phyloP scores from a whole-genome alignment of 1,284 basidiomycete genomes.

The Leccinum cinnamomeum region DNA sequence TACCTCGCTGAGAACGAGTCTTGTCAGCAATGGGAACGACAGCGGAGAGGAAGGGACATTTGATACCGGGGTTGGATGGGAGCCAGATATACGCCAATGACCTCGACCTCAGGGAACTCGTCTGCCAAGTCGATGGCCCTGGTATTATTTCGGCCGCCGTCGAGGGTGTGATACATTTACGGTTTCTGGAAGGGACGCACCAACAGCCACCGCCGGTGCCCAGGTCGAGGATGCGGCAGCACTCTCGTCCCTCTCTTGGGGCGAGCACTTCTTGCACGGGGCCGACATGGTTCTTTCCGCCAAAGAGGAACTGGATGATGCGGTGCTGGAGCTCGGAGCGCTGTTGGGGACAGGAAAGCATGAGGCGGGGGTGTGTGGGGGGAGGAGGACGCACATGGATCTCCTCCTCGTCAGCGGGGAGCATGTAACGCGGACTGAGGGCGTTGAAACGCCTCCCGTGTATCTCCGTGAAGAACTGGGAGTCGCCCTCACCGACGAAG shows the following conservation, averaged over 20 bases:
- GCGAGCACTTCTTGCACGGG: conserved; percentile 54
- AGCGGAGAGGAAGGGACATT: conserved; percentile 7
- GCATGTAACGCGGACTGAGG: conserved; percentile 53
- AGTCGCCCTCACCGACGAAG: conserved; percentile 44
- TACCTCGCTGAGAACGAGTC: conserved; percentile 46
- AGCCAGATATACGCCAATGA: conserved; percentile 66
- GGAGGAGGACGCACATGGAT: conserved; percentile 44
- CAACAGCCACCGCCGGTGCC: conserved; percentile 64
- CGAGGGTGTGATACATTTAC: conserved; percentile 9
- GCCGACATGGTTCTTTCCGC: conserved; percentile 60
- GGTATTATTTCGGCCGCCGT: conserved; percentile 5
- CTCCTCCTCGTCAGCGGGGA: conserved; percentile 63
- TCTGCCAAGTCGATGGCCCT: conserved; percentile 70
- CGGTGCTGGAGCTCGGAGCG: conserved; percentile 61
- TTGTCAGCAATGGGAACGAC: conserved; percentile 17
- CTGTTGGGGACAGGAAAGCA: conserved; percentile 34
- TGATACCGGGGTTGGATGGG: conserved; percentile 66
- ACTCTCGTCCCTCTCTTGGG: conserved; percentile 31
- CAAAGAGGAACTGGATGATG: conserved; percentile 63
- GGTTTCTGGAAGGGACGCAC: conserved; percentile 34
- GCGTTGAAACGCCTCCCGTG: conserved; percentile 51
- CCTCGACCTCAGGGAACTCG: conserved; percentile 63
- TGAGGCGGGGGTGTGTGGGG: background rate
- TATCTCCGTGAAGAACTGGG: conserved; percentile 48
- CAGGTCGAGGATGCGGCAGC: conserved; percentile 54